Conservation (phyloP, 352 stramenopile genomes). For the Aphanomyces cochlioides region DNA sequence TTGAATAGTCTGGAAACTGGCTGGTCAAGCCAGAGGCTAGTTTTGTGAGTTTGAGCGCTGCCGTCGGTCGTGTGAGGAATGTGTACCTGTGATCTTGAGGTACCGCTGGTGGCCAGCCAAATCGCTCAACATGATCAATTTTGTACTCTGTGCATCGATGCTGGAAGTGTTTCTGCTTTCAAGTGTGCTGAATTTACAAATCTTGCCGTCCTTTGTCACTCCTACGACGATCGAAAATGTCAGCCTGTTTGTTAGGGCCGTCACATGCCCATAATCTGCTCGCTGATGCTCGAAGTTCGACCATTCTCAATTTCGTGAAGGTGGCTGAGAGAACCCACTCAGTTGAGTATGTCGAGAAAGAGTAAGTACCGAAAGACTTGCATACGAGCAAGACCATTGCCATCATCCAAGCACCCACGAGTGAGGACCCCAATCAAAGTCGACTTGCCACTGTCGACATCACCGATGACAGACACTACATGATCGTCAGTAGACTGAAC, state of each 20-base stretch:
- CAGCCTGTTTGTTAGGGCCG: neutral
- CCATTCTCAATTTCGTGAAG: slow-evolving; percentile 88
- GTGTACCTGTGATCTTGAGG: slow-evolving; percentile 70
- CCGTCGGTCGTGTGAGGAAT: neutral
- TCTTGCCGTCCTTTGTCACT: slow-evolving; percentile 32
- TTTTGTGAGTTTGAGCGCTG: neutral
- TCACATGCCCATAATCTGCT: slow-evolving; percentile 67
- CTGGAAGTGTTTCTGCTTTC: slow-evolving; percentile 27
- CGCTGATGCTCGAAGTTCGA: slow-evolving; percentile 82
- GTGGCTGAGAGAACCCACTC: slow-evolving; percentile 40
- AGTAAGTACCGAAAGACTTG: slow-evolving; percentile 66
- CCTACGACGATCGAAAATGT: slow-evolving; percentile 25
- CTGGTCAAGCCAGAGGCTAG: slow-evolving; percentile 69
- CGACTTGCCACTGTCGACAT: slow-evolving; percentile 85
- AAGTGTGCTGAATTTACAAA: slow-evolving; percentile 26
- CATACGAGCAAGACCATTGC: slow-evolving; percentile 79
- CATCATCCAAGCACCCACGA: slow-evolving; percentile 76
- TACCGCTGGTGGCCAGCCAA: slow-evolving; percentile 84
- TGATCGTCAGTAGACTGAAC: neutral
- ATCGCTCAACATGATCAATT: slow-evolving; percentile 46
- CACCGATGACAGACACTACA: slow-evolving; percentile 78
- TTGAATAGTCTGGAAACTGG: slow-evolving; percentile 81
- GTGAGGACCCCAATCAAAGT: slow-evolving; percentile 88
- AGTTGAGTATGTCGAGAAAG: neutral
- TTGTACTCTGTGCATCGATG: slow-evolving; percentile 27